phyloP scores from a whole-genome alignment of 1,284 basidiomycete species.

The Cutaneotrichosporon cavernicola region DNA sequence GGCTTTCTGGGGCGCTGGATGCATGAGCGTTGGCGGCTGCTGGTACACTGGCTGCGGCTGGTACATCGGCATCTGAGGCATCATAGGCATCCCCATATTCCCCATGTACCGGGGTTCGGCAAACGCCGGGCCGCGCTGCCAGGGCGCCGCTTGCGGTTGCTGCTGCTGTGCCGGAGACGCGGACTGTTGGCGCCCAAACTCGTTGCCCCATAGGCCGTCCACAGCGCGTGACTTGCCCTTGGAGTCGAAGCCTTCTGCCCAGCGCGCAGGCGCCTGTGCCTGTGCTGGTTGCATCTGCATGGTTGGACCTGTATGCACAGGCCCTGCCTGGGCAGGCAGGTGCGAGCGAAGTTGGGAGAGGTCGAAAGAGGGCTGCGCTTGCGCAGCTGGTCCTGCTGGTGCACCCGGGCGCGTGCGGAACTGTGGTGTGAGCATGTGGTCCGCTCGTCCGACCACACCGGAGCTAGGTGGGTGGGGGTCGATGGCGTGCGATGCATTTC shows the following conservation, averaged over 20 bases:
- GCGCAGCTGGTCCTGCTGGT: conserved; percentile 7
- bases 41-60: conserved; percentile 17
- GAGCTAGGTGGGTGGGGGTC: neutral
- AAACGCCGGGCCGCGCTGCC: conserved; percentile 18
- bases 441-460: neutral
- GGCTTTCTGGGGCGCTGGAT: conserved; percentile 11
- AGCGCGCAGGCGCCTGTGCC: conserved; percentile 12
- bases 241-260: conserved; percentile 30
- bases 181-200: conserved; percentile 24
- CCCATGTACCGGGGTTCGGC: conserved; percentile 3
- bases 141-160: conserved; percentile 22
- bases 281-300: conserved; percentile 3
- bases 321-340: conserved; percentile 28
- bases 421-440: conserved; percentile 7
- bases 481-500: neutral
- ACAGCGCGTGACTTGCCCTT: conserved; percentile 27
- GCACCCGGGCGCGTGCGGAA: conserved; percentile 21
- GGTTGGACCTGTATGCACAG: conserved; percentile 1
- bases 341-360: conserved; percentile 42
- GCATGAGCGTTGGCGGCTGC: conserved; percentile 14
- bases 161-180: conserved; percentile 7
- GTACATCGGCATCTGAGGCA: conserved; percentile 18
- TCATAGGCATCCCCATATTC: conserved; percentile 4
- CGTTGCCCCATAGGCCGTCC: conserved; percentile 23
- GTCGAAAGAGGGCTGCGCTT: conserved; percentile 35